phyloP scores from a whole-genome alignment of 2,329 filamentous ascomycete species.

The Parafenestella ontariensis region DNA sequence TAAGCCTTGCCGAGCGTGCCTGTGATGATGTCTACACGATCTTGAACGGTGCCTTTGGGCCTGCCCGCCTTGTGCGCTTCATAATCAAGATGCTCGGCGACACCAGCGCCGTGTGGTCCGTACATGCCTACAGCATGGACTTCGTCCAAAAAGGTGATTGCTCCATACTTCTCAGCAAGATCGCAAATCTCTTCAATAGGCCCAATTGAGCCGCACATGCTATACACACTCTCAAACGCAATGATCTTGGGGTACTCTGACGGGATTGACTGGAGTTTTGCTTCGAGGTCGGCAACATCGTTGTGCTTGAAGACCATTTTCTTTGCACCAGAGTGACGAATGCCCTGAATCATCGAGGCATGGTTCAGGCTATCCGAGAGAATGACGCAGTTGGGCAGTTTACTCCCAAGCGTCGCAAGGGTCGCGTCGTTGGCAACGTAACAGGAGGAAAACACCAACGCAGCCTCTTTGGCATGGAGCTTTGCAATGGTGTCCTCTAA shows the following conservation, averaged over 20 bases:
- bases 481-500: slow-evolving; percentile 84
- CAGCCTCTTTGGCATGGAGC: slow-evolving; percentile 88
- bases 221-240: slow-evolving; percentile 98
- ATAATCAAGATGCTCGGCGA: slow-evolving; percentile 96
- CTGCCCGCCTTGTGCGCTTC: slow-evolving; percentile 80
- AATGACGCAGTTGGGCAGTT: slow-evolving; percentile 94
- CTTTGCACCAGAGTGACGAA: slow-evolving; percentile 93
- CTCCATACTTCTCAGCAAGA: slow-evolving; percentile 95
- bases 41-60: slow-evolving; percentile 85
- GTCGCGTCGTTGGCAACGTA: slow-evolving; percentile 99
- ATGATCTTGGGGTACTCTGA: slow-evolving; percentile 93
- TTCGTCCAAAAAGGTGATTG: slow-evolving; percentile 96
- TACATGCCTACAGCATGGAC: slow-evolving; percentile 99
- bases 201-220: slow-evolving; percentile 97
- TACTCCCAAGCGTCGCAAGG: slow-evolving; percentile 93
- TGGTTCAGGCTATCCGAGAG: slow-evolving; percentile 98
- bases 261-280: slow-evolving; percentile 87
- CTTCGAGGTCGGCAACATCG: slow-evolving; percentile 89
- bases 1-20: slow-evolving; percentile 97
- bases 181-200: slow-evolving; percentile 97
- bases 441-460: slow-evolving; percentile 95
- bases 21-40: slow-evolving; percentile 96
- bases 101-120: slow-evolving; percentile 91
- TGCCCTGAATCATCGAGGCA: slow-evolving; percentile 99
- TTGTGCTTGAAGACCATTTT: slow-evolving; percentile 99